Percentiles rank a stretch among this genome's conserved stretches.
phyloP scores from a whole-genome alignment of 2,329 filamentous ascomycete species.

The Aspergillus felis region DNA sequence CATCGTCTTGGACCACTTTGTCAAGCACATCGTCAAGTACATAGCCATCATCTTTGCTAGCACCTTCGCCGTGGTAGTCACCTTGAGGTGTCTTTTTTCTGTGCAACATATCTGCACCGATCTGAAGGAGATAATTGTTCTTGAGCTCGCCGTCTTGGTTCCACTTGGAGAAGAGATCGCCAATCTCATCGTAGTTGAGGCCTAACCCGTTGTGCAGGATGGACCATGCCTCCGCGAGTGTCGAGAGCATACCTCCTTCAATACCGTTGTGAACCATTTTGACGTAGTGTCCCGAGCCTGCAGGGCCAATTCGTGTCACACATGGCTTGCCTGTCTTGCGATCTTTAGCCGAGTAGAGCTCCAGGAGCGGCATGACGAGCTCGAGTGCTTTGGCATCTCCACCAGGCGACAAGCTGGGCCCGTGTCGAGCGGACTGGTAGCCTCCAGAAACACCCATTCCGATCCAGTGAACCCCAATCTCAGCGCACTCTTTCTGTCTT shows the following conservation, averaged over 20 bases:
- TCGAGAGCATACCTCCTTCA: constrained; percentile 66
- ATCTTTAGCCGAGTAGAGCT: constrained; percentile 61
- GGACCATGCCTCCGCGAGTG: constrained; percentile 62
- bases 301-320: constrained; percentile 57
- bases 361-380: constrained; percentile 57
- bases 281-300: constrained; percentile 65
- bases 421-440: constrained; percentile 63
- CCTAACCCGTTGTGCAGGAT: constrained; percentile 58
- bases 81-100: constrained; percentile 44
- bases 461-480: constrained; percentile 60
- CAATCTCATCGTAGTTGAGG: constrained; percentile 59
- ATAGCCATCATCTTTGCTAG: constrained; percentile 37
- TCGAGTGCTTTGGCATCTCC: constrained; percentile 57
- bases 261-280: constrained; percentile 77
- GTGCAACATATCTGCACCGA: constrained; percentile 59
- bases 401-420: constrained; percentile 65
- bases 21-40: constrained; percentile 62
- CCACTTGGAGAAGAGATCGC: constrained; percentile 58
- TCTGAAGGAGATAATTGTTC: constrained; percentile 60
- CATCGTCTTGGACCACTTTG: constrained; percentile 68
- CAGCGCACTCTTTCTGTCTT: constrained; percentile 54
- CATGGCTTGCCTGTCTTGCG: constrained; percentile 54
- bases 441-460: constrained; percentile 67
- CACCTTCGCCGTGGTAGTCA: constrained; percentile 31
- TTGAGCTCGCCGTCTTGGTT: constrained; percentile 55